Evolutionary conservation across 2,329 filamentous ascomycete genomes (phyloP).

Genomic region (Aschersonia sp.): DNA sequence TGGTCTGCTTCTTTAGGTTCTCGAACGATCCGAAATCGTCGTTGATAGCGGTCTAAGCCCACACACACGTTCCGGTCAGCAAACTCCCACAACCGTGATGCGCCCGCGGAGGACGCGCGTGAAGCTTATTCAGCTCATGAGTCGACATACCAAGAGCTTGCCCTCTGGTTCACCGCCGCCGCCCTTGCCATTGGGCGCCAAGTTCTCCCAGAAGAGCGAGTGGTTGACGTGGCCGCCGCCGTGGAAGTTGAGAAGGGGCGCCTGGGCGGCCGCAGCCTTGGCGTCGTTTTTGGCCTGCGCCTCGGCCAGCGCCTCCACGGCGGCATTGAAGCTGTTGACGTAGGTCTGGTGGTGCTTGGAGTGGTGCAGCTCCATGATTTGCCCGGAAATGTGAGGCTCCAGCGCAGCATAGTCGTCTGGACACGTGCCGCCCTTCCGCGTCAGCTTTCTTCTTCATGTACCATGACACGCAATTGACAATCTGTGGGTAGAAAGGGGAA

Average conservation of each 20-base stretch:
- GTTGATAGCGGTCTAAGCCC: slow-evolving; percentile 38
- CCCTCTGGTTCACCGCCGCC: slow-evolving; percentile 45
- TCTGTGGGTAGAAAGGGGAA: neutral
- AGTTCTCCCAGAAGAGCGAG: slow-evolving; percentile 73
- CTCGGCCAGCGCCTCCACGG: slow-evolving; percentile 53
- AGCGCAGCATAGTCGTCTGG: slow-evolving; percentile 93
- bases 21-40: slow-evolving; percentile 54
- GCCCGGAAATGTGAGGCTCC: slow-evolving; percentile 66
- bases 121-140: neutral
- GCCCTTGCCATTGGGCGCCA: slow-evolving; percentile 50
- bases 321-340: slow-evolving; percentile 76
- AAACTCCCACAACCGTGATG: neutral
- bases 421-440: no score
- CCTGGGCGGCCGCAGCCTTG: slow-evolving; percentile 32
- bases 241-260: slow-evolving; percentile 58
- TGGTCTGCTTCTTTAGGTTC: slow-evolving; percentile 51
- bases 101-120: slow-evolving; percentile 7
- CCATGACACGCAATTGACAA: neutral
- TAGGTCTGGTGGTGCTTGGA: slow-evolving; percentile 91
- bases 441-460: no score
- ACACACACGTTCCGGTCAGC: neutral
- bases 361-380: slow-evolving; percentile 96
- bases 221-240: slow-evolving; percentile 81
- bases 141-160: slow-evolving; percentile 38
- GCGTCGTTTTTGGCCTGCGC: slow-evolving; percentile 50